Evolutionary conservation across 257 asterid genomes (phyloP).

Genomic region (Solanum bulbocastanum): DNA sequence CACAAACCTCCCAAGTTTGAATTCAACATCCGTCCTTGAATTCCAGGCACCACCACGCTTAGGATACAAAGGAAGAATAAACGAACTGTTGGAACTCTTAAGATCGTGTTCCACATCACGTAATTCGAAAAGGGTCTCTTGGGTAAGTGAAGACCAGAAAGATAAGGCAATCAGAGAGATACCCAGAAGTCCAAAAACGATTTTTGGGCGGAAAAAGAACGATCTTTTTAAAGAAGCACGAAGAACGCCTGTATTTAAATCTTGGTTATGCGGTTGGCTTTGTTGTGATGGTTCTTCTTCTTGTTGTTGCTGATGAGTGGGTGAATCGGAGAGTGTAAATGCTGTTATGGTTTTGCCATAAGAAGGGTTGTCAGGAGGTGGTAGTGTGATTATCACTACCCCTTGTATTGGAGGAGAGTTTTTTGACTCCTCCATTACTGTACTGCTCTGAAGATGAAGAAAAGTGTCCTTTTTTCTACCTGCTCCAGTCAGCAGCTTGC

Average conservation of each 20-base stretch:
- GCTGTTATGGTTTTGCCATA: constrained; percentile 70
- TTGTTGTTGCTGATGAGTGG: constrained; percentile 2
- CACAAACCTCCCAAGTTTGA: constrained; percentile 43
- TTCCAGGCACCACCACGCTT: constrained; percentile 19
- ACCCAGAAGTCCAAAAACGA: constrained; percentile 21
- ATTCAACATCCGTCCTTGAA: constrained; percentile 23
- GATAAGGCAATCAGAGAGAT: constrained; percentile 36
- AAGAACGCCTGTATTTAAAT: background rate
- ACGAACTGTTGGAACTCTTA: constrained; percentile 18
- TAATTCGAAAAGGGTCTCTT: constrained; percentile 25
- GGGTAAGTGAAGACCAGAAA: constrained; percentile 33
- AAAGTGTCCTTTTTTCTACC: background rate
- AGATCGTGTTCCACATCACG: constrained; percentile 23
- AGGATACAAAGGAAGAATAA: constrained; percentile 47
- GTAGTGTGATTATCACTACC: constrained; percentile 52
- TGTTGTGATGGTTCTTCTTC: background rate
- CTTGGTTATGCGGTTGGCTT: background rate
- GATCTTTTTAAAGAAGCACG: constrained; percentile 6
- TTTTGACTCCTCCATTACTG: constrained; percentile 11
- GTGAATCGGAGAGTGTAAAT: constrained; percentile 28
- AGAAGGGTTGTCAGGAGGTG: constrained; percentile 60
- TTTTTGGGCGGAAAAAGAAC: constrained; percentile 7
- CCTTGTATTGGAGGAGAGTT: constrained; percentile 28
- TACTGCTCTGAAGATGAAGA: background rate
- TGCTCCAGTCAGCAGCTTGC: background rate